Evolutionary conservation across 371 early-diverging fungal species (phyloP).

Genomic region (Syncephalis plumigaleata): DNA sequence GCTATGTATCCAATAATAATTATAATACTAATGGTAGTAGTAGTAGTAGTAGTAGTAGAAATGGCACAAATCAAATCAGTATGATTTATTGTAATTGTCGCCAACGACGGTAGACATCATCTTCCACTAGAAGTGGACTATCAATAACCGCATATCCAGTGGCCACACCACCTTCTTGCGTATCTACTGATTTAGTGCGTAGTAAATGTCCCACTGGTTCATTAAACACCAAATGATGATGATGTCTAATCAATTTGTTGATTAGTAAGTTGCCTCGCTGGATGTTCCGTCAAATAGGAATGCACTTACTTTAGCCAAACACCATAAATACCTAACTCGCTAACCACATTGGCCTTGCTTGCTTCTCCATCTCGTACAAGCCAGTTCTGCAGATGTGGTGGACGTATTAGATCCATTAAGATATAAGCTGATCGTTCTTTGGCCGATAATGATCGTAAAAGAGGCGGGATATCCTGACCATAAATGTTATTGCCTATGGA

Average conservation of each 20-base stretch:
- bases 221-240: conserved; percentile 47
- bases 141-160: conserved; percentile 97
- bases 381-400: conserved; percentile 52
- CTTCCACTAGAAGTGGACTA: conserved; percentile 43
- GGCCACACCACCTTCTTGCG: conserved; percentile 92
- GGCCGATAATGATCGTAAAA: conserved; percentile 26
- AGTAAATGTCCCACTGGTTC: conserved; percentile 76
- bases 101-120: too few relatives aligned
- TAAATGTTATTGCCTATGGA: conserved; percentile 75
- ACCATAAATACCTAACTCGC: conserved; percentile 90
- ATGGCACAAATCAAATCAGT: too few relatives aligned
- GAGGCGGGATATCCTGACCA: conserved; percentile 56
- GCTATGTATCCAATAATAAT: too few relatives aligned
- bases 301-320: conserved; percentile 35
- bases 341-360: conserved; percentile 56
- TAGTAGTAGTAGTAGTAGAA: too few relatives aligned
- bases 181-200: conserved; percentile 70
- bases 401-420: conserved; percentile 74
- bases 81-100: too few relatives aligned
- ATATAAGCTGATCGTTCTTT: conserved; percentile 59
- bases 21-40: too few relatives aligned
- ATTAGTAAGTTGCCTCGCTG: too few relatives aligned
- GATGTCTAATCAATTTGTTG: conserved; percentile 25
- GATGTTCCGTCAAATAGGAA: too few relatives aligned
- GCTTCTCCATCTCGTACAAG: conserved; percentile 68